Evolutionary conservation across 768 basidiomycete species (phyloP), one percentile per base, ranked within the genome.

Genomic region (Lactifluus pinguis): DNA sequence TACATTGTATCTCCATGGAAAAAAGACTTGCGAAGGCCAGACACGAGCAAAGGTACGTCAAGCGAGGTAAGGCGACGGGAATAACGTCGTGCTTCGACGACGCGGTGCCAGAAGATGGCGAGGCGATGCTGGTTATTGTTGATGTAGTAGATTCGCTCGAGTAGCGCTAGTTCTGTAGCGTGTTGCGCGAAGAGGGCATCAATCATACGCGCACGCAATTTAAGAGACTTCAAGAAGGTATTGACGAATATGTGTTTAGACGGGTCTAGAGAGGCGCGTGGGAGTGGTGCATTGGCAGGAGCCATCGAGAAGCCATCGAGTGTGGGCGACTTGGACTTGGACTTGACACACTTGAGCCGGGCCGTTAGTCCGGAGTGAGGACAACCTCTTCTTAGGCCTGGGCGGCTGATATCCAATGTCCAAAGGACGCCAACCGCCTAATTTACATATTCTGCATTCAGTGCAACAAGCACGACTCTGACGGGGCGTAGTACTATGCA

Each of bases 51-150:
- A 21, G 61, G 57, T 6, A 72, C 53, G 29, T 68, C 56, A 56
- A 71, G 54, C 17, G 67, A 67, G n/a, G 67, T 61, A 7, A 76
- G 61, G 21, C 74, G 65, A 11, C 72, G 70, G 21, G 76, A 76
- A 65, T 79, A 81, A 55, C 82, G 77, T 62, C 85, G 77, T 19
- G 85, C 75, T 68, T 91, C 90, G 10, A 69, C 67, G 15, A 86
- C 74, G 34, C 82, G 82, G 66, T 80, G 76, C 86, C 87, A 91
- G 70, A 89, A 89, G 11, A 89, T 71, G 29, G 85, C 79, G 4
- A 76, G 69, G 34, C 83, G 79, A 69, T 88, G 87, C 67, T 92
- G 89, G 65, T 90, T 92, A 68, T 86, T 89, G 64, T 82, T 83
- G 66, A 88, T 89, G 73, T 92, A 91, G 69, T 84, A 85, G 2